A percentile compares a stretch with the other conserved stretches of the same genome.
Evolutionary conservation across 495 filamentous ascomycete genomes (phyloP).

Genomic region (Articulospora tetracladia): DNA sequence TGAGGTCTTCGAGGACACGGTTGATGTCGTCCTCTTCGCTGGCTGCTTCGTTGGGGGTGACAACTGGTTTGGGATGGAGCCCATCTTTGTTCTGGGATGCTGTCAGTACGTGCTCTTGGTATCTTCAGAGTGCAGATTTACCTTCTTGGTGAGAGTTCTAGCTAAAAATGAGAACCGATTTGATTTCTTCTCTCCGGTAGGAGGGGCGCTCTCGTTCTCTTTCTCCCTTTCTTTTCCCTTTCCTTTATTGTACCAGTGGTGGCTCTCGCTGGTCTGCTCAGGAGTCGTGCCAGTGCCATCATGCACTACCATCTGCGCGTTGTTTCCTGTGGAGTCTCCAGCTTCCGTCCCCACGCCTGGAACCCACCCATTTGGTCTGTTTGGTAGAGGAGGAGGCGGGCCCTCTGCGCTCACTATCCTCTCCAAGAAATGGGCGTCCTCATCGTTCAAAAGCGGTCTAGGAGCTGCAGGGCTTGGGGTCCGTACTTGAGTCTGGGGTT

Average conservation of each 20-base stretch:
- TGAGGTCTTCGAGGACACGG: conserved; percentile 72
- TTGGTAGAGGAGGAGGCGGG: conserved; percentile 24
- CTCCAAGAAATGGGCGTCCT: conserved; percentile 26
- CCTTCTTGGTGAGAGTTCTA: conserved; percentile 20
- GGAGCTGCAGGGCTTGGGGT: conserved; percentile 3
- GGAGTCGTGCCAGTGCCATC: conserved; percentile 7
- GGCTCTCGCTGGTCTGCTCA: neutral
- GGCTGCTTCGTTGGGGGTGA: conserved; percentile 32
- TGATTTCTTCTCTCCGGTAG: conserved; percentile 13
- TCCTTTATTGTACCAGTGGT: conserved; percentile 5
- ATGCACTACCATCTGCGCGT: conserved; percentile 17
- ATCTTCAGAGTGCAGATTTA: conserved; percentile 1
- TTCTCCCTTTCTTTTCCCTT: conserved; percentile 19
- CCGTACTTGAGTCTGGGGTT: neutral
- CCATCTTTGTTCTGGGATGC: conserved; percentile 8
- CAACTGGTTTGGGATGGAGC: conserved; percentile 4
- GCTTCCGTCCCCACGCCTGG: conserved; percentile 8
- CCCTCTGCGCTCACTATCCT: conserved; percentile 25
- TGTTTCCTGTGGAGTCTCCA: conserved; percentile 18
- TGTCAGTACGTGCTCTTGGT: neutral
- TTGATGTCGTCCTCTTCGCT: conserved; percentile 73
- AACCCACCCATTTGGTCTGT: conserved; percentile 12
- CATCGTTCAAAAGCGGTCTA: conserved; percentile 22
- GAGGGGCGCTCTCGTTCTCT: conserved; percentile 2
- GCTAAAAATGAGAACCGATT: conserved; percentile 22